Evolutionary conservation across 176 grass and related monocot species (phyloP), one percentile per base, ranked within the genome.

Genomic region (Carex cristatella): DNA sequence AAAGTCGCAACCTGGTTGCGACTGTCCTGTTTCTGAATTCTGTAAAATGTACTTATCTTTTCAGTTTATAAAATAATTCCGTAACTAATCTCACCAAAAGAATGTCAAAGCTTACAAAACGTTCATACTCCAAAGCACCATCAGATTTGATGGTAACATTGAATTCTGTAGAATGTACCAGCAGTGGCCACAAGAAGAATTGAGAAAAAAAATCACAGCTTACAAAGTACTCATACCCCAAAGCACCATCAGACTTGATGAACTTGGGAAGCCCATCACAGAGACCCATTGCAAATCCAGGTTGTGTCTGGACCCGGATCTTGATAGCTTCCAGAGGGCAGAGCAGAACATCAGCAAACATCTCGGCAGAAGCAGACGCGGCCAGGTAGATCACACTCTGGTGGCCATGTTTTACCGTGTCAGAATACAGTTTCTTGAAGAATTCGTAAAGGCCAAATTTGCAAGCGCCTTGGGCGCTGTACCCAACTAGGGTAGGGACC

Each of bases 371-470:
- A 9, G 93, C 92, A 7, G 95, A 94, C 1, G 90, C 92, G 0
- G 91, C 89, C 63, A 98, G 91, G 84, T 94, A 94, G 6, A 94
- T 84, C 4, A 88, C 31, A 12, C 91, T 92, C 85, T 88, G 94
- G 30, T 87, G 65, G 19, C 94, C 82, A 0, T 91, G 86, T 9
- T 88, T 92, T 30, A 87, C 84, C 57, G 92, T 61, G 75, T 94
- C 95, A 10, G 93, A 84, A 82, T 93, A 98, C 32, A 83, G 82
- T 76, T 89, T 98, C 86, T 93, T 98, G 76, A 98, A 94, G 85
- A 93, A 91, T 81, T 98, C 95, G 27, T 98, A 98, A 66, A 94
- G 92, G 69, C 95, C 95, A 86, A 90, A 98, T 84, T 98, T 98
- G 89, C 86, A 93, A 44, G 88, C 91, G 15, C 95, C 95, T 68